Evolutionary conservation across 352 stramenopile genomes (phyloP).

Genomic region (Plasmopara muralis): DNA sequence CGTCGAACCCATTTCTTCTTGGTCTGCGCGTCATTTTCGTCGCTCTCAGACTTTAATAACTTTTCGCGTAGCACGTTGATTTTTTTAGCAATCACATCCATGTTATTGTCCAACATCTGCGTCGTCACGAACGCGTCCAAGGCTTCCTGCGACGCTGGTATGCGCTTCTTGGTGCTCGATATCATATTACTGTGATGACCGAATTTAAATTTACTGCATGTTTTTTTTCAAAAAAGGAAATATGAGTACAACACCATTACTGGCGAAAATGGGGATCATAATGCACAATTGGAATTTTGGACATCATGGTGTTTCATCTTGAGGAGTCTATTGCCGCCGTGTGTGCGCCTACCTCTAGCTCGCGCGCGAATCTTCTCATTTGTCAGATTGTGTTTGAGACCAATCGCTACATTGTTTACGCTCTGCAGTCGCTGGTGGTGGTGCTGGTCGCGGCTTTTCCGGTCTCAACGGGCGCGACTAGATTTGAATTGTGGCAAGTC

Average conservation of each 20-base stretch:
- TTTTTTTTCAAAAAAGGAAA: too few relatives aligned
- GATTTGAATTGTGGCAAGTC: slow-evolving; percentile 67
- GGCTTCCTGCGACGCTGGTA: slow-evolving; percentile 37
- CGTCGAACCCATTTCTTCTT: slow-evolving; percentile 45
- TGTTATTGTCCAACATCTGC: slow-evolving; percentile 76
- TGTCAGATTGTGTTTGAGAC: slow-evolving; percentile 42
- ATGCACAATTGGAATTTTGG: too few relatives aligned
- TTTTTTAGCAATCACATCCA: slow-evolving; percentile 56
- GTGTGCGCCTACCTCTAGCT: slow-evolving; percentile 26
- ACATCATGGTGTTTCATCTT: slow-evolving; percentile 37
- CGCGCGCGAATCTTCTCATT: slow-evolving; percentile 17
- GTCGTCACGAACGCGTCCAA: slow-evolving; percentile 64
- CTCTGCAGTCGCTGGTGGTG: slow-evolving; percentile 47
- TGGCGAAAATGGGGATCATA: too few relatives aligned
- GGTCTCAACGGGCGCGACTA: slow-evolving; percentile 15
- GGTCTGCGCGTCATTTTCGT: slow-evolving; percentile 18
- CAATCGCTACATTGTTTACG: slow-evolving; percentile 57
- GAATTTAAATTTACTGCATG: too few relatives aligned
- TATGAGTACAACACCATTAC: too few relatives aligned
- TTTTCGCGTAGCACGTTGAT: slow-evolving; percentile 60
- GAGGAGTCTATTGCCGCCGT: slow-evolving; percentile 44
- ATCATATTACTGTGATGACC: too few relatives aligned
- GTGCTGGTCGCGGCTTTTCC: slow-evolving; percentile 40
- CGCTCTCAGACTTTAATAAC: slow-evolving; percentile 25
- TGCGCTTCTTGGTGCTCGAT: slow-evolving; percentile 5